phyloP scores from a whole-genome alignment of 1,284 basidiomycete genomes.

The Xerocomus alliaceus region DNA sequence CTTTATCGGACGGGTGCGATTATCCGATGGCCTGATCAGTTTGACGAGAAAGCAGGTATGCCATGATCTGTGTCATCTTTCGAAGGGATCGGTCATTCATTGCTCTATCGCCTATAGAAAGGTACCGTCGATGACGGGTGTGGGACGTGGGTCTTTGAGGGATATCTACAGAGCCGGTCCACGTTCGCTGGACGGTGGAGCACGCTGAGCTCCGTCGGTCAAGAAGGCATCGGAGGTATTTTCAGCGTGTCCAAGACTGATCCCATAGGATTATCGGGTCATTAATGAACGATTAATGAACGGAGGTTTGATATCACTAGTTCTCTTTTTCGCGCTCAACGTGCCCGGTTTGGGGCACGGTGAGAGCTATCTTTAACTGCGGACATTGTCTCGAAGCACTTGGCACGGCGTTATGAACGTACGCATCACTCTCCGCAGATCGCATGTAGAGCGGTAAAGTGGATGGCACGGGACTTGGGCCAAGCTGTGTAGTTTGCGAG shows the following conservation, averaged over 20 bases:
- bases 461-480: slow-evolving; percentile 8
- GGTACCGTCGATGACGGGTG: slow-evolving; percentile 35
- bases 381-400: slow-evolving; percentile 35
- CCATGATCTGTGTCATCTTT: slow-evolving; percentile 1
- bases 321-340: slow-evolving; percentile 3
- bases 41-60: slow-evolving; percentile 46
- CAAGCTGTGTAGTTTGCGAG: slow-evolving; percentile 29
- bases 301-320: slow-evolving; percentile 28
- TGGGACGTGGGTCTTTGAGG: slow-evolving; percentile 45
- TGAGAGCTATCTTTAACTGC: slow-evolving; percentile 29
- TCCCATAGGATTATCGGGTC: slow-evolving; percentile 35
- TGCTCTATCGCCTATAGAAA: slow-evolving; percentile 27
- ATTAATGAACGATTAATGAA: slow-evolving; percentile 41
- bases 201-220: slow-evolving; percentile 27
- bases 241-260: slow-evolving; percentile 58
- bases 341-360: slow-evolving; percentile 14
- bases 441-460: slow-evolving; percentile 23
- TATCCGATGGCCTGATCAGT: slow-evolving; percentile 57
- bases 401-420: slow-evolving; percentile 21
- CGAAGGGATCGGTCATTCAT: slow-evolving; percentile 4
- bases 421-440: slow-evolving; percentile 15
- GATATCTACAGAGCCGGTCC: slow-evolving; percentile 34
- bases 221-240: slow-evolving; percentile 52
- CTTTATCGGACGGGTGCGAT: slow-evolving; percentile 56
- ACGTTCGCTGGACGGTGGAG: slow-evolving; percentile 41